phyloP scores from a whole-genome alignment of 371 early-diverging fungal species.

The Encephalitozoon hellem region DNA sequence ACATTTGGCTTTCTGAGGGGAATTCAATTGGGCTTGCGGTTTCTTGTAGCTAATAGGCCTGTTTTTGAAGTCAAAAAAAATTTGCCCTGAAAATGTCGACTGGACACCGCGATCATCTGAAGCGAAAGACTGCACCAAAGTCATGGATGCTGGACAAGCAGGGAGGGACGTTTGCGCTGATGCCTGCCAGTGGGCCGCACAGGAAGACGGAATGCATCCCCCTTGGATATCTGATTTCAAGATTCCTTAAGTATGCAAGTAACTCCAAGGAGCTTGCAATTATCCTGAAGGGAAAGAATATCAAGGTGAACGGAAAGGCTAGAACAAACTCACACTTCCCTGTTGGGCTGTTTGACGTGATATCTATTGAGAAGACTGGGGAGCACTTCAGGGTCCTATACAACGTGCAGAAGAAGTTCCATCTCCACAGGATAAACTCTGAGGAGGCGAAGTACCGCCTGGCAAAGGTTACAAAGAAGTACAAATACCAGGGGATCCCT shows the following conservation, averaged over 20 bases:
- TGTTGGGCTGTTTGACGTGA: slow-evolving; percentile 97
- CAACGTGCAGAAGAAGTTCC: slow-evolving; percentile 95
- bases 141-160: slow-evolving; percentile 99
- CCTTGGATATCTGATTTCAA: slow-evolving; percentile 87
- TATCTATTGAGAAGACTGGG: slow-evolving; percentile 92
- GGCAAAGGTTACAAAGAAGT: slow-evolving; percentile 84
- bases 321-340: slow-evolving; percentile 94
- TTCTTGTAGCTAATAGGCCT: neutral
- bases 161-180: slow-evolving; percentile 88
- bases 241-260: slow-evolving; percentile 93
- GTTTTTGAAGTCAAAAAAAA: slow-evolving; percentile 38
- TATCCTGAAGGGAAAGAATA: slow-evolving; percentile 90
- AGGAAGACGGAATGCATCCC: slow-evolving; percentile 96
- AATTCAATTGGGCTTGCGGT: neutral
- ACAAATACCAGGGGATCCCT: slow-evolving; percentile 84
- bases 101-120: slow-evolving; percentile 98
- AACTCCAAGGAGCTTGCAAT: slow-evolving; percentile 87
- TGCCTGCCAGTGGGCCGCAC: slow-evolving; percentile 96
- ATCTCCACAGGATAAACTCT: slow-evolving; percentile 90
- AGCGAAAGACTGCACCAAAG: slow-evolving; percentile 95
- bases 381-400: slow-evolving; percentile 97
- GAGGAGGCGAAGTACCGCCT: slow-evolving; percentile 98
- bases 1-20: neutral
- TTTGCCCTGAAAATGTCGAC: slow-evolving; percentile 45
- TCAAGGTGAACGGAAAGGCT: slow-evolving; percentile 96